phyloP scores from a whole-genome alignment of 2,329 filamentous ascomycete species.

The Fusarium drepaniforme region DNA sequence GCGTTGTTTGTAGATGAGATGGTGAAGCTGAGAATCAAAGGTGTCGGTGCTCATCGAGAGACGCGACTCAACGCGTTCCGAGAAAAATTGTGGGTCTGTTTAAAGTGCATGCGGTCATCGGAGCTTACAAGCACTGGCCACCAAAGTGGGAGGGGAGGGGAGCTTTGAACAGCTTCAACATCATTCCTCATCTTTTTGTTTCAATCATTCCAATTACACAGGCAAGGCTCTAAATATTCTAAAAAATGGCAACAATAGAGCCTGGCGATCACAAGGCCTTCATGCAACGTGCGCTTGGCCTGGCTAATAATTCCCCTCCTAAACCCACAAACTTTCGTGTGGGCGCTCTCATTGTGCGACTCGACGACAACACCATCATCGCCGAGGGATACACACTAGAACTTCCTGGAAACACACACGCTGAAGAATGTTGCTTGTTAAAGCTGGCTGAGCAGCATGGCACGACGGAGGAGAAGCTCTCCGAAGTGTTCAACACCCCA shows the following conservation, averaged over 20 bases:
- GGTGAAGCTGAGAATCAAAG: not conserved
- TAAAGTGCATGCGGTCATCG: conserved; percentile 43
- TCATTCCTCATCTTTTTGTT: not conserved
- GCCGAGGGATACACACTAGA: conserved; percentile 93
- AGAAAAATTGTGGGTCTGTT: conserved; percentile 29
- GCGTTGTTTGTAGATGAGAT: conserved; percentile 24
- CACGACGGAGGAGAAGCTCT: conserved; percentile 67
- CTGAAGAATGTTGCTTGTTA: conserved; percentile 90
- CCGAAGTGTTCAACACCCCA: conserved; percentile 49
- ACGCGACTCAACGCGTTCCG: conserved; percentile 41
- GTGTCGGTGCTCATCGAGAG: conserved; percentile 7
- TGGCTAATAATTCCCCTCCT: conserved; percentile 83
- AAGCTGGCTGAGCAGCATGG: conserved; percentile 71
- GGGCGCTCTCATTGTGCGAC: conserved; percentile 84
- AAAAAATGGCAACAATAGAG: conserved; percentile 39
- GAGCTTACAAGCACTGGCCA: conserved; percentile 31
- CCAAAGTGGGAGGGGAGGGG: conserved; percentile 3
- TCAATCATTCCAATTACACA: not conserved
- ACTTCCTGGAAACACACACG: conserved; percentile 92
- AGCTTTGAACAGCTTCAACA: not conserved
- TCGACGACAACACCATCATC: conserved; percentile 69
- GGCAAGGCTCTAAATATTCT: not conserved
- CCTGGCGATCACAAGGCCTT: conserved; percentile 59
- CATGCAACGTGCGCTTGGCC: conserved; percentile 79
- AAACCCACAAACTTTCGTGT: conserved; percentile 94